A percentile compares a stretch with the other conserved stretches of the same genome.
Conservation (phyloP, 2,329 filamentous ascomycete genomes). For the Pestalotiopsis sp. region DNA sequence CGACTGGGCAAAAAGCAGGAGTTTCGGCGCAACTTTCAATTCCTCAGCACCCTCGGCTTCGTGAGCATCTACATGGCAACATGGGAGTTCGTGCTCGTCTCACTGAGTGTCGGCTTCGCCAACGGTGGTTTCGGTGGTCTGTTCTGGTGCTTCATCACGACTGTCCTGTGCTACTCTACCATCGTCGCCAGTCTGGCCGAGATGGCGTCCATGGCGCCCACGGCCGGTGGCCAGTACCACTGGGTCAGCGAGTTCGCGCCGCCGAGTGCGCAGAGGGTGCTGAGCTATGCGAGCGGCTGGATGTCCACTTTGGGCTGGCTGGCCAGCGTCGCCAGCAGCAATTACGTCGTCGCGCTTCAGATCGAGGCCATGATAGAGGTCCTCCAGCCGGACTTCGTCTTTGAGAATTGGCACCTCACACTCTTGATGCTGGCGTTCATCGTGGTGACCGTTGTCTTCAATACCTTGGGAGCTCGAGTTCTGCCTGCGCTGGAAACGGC, state of each 20-base stretch:
- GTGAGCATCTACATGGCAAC: conserved; percentile 27
- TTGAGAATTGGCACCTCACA: background rate
- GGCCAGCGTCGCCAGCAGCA: conserved; percentile 14
- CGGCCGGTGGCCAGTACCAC: conserved; percentile 13
- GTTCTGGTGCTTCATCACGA: conserved; percentile 24
- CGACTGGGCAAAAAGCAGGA: conserved; percentile 18
- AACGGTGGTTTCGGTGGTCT: conserved; percentile 23
- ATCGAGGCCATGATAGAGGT: conserved; percentile 15
- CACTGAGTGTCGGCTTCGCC: conserved; percentile 18
- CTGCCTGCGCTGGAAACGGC: background rate
- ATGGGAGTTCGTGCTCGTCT: conserved; percentile 24
- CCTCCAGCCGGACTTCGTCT: conserved; percentile 12
- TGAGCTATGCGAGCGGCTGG: conserved; percentile 15
- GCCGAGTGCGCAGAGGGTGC: conserved; percentile 5
- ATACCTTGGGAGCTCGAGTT: background rate
- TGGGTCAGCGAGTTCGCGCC: conserved; percentile 17
- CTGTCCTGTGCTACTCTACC: conserved; percentile 18
- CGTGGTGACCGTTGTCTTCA: background rate
- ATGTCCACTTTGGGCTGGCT: conserved; percentile 16
- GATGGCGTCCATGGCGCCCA: conserved; percentile 14
- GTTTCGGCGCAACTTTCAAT: conserved; percentile 14
- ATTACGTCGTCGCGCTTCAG: conserved; percentile 14
- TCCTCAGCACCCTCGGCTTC: conserved; percentile 22
- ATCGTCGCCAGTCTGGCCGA: conserved; percentile 19
- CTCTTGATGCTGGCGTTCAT: background rate